These are phyloP conservation scores for Gillenia trifoliata DNA, from an alignment of 306 rosid genomes.

Conservation along the genomic window DNA sequence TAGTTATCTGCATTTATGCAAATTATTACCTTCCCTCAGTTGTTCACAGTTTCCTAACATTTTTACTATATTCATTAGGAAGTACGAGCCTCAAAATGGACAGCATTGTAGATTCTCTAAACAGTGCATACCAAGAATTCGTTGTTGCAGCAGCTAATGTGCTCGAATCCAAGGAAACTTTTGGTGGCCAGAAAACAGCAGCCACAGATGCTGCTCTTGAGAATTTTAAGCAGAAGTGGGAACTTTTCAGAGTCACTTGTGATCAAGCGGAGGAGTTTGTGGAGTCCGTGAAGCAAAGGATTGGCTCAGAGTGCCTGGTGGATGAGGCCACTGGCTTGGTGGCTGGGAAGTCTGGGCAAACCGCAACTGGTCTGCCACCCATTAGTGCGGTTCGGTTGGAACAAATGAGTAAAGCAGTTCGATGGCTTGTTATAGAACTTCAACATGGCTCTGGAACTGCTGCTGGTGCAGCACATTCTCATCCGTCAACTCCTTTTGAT, in stretches of 20 bases:
- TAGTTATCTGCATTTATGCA: not conserved
- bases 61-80: not conserved
- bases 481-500: conserved; percentile 63
- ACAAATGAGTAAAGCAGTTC: conserved; percentile 79
- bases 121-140: conserved; percentile 64
- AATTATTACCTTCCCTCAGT: not conserved
- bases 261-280: conserved; percentile 84
- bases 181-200: conserved; percentile 44
- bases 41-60: not conserved
- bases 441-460: conserved; percentile 65
- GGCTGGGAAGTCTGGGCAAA: conserved; percentile 49
- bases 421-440: conserved; percentile 73
- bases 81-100: conserved; percentile 39
- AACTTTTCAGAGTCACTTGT: conserved; percentile 67
- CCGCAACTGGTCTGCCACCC: conserved; percentile 52
- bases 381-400: conserved; percentile 73
- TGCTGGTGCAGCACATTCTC: conserved; percentile 49
- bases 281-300: conserved; percentile 76
- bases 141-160: conserved; percentile 64
- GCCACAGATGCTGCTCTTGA: conserved; percentile 62
- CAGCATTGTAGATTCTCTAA: conserved; percentile 54
- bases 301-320: conserved; percentile 74
- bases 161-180: conserved; percentile 51
- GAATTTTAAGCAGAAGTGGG: conserved; percentile 78
- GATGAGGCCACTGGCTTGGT: conserved; percentile 78